A percentile compares a stretch with the other conserved stretches of the same genome.
Conservation (phyloP, 169 alveolate species). For the Ichthyophthirius multifiliis region DNA sequence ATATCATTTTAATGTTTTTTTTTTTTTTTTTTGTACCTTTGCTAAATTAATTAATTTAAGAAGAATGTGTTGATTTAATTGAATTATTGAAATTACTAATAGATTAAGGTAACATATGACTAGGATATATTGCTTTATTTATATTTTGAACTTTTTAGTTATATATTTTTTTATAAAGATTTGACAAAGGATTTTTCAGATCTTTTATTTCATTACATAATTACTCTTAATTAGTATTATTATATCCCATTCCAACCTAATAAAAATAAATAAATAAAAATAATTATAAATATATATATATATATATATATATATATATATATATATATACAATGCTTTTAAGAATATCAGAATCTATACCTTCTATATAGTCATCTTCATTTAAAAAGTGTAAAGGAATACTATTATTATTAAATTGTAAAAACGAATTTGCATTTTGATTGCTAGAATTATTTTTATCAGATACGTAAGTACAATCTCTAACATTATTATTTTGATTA, state of each 20-base stretch:
- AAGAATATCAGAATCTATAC: not conserved
- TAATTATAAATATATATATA: not conserved
- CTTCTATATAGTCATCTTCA: not conserved
- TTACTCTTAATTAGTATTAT: not conserved
- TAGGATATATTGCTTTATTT: not conserved
- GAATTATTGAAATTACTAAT: too few species aligned
- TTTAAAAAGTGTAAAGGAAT: not conserved
- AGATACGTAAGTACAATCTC: not conserved
- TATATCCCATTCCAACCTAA: not conserved
- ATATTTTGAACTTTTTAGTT: not conserved
- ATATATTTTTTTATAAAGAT: not conserved
- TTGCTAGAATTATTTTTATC: slow-evolving; percentile 7
- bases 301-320: not conserved
- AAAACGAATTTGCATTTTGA: not conserved
- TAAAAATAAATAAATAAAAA: not conserved
- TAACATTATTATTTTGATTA: not conserved
- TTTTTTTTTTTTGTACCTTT: too few species aligned
- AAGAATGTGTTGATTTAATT: too few species aligned
- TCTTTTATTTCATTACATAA: not conserved
- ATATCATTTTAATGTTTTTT: too few species aligned
- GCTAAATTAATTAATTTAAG: too few species aligned
- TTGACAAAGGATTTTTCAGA: not conserved
- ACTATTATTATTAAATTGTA: not conserved
- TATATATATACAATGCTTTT: not conserved
- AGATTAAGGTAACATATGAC: not conserved